Evolutionary conservation across 139 green algal genomes (phyloP), one percentile per base, ranked within the genome.

Genomic region (Spirogloea muscicola): DNA sequence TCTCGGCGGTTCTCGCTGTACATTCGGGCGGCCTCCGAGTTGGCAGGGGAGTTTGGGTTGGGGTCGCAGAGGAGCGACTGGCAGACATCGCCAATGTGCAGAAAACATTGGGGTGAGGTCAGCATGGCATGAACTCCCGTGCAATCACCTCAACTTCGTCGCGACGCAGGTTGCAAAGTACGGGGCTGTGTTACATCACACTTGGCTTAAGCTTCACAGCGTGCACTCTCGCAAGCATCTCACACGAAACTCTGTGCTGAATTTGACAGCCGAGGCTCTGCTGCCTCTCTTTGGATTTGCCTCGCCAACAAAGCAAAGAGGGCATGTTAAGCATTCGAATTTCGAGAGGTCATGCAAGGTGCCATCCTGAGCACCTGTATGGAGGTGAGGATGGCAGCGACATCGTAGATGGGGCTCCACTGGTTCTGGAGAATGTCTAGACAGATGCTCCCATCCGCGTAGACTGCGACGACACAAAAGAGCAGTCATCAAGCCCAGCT

Each of bases 391-490:
- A 99, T 93, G 6, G 93, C 94, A 9, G 88, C 86, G 0, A 97
- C 93, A 64, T 99, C 94, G 64, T 99, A 99, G 78, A 98, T 97
- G n/a, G 94, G 94, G 71, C 87, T 95, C 94, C 94, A 99, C 83
- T 96, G 88, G 61, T 98, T 98, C 65, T 99, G 94, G 29, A 98
- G 72, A 59, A 99, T 99, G 84, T 99, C 94, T 40, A 99, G 55
- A 81, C 94, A 99, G 41, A 99, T 99, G 66, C 84, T 86, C 3
- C 94, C 94, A 74, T 98, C 94, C 2, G 86, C 86, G 60, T 97
- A 97, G 10, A 97, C 91, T 96, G 87, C 82, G 80, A 3, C 62
- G 33, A 5, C 69, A 58, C 85, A 51, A n/a, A n/a, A n/a, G n/a
- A n/a, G n/a, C n/a, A n/a, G n/a, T n/a, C n/a, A n/a, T n/a, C n/a